A percentile compares a stretch with the other conserved stretches of the same genome.
Evolutionary conservation across 202 grass and related monocot species (phyloP).

Genomic region (Panicum hallii): DNA sequence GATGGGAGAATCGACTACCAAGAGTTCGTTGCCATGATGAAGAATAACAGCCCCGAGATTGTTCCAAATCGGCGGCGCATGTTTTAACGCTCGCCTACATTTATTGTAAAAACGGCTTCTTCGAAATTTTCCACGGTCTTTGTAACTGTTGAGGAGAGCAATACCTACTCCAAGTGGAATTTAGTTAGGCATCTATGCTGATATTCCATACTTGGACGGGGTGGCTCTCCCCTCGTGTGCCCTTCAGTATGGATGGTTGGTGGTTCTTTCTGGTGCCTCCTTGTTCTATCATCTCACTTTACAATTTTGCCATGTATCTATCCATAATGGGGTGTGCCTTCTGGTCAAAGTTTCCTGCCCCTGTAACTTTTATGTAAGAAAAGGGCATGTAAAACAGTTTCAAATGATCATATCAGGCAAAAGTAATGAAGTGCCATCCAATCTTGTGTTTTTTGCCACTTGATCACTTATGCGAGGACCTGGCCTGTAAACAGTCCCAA

Average conservation of each 20-base stretch:
- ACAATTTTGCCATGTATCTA: slow-evolving; percentile 4
- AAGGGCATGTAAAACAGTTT: slow-evolving; percentile 21
- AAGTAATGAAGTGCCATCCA: neutral
- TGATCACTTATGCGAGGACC: slow-evolving; percentile 26
- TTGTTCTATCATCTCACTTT: slow-evolving; percentile 31
- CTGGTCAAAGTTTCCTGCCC: neutral
- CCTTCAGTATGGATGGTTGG: neutral
- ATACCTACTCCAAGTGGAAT: neutral
- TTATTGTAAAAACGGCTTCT: slow-evolving; percentile 25
- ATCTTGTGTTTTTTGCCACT: neutral
- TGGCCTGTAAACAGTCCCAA: neutral
- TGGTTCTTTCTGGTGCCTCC: slow-evolving; percentile 10
- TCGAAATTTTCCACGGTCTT: neutral
- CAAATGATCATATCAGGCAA: slow-evolving; percentile 30
- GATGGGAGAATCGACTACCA: slow-evolving; percentile 95
- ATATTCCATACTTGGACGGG: neutral
- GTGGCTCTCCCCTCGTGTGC: neutral
- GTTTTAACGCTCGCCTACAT: slow-evolving; percentile 43
- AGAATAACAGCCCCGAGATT: slow-evolving; percentile 62
- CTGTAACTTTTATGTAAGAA: slow-evolving; percentile 41
- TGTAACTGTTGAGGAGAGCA: slow-evolving; percentile 2
- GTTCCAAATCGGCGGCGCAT: slow-evolving; percentile 59
- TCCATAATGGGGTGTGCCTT: neutral
- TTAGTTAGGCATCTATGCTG: neutral
- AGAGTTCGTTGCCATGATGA: slow-evolving; percentile 98